Conservation (phyloP, 176 grass and related monocot genomes). For the Echinochloa phyllopogon region DNA sequence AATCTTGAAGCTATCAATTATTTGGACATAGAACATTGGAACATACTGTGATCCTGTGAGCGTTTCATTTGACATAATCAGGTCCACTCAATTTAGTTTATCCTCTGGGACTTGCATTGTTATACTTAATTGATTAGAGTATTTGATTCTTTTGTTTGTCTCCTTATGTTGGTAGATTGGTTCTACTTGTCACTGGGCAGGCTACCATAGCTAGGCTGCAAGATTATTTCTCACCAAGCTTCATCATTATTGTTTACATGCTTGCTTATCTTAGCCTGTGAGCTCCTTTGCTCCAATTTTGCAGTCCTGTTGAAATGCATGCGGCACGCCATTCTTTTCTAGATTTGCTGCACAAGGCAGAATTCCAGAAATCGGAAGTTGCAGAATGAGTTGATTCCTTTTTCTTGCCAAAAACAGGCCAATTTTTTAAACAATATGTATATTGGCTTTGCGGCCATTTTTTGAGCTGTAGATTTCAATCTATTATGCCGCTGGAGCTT, state of each 20-base stretch:
- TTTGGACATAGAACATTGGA: background rate
- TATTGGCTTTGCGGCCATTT: background rate
- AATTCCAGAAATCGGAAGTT: background rate
- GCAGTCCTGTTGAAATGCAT: background rate
- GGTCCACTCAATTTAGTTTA: background rate
- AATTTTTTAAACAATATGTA: background rate
- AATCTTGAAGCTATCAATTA: conserved; percentile 28
- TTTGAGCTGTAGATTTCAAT: background rate
- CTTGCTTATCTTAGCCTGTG: conserved; percentile 1
- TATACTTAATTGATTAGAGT: background rate
- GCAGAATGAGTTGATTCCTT: background rate
- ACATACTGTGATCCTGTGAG: conserved; percentile 1
- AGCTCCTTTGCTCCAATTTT: conserved; percentile 13
- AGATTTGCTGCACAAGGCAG: background rate
- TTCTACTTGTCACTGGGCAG: conserved; percentile 12
- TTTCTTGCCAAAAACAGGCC: background rate
- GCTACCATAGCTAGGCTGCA: conserved; percentile 6
- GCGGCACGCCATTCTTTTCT: background rate
- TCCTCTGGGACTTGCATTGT: background rate
- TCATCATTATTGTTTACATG: background rate
- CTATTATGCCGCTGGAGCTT: background rate
- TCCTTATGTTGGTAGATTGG: conserved; percentile 17
- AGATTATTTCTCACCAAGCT: conserved; percentile 7
- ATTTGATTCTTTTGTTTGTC: conserved; percentile 3
- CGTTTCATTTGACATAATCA: conserved; percentile 28